These are phyloP conservation scores for Monosporascus sp. DNA, from an alignment of 2,329 filamentous ascomycete genomes.

Conservation along the genomic window DNA sequence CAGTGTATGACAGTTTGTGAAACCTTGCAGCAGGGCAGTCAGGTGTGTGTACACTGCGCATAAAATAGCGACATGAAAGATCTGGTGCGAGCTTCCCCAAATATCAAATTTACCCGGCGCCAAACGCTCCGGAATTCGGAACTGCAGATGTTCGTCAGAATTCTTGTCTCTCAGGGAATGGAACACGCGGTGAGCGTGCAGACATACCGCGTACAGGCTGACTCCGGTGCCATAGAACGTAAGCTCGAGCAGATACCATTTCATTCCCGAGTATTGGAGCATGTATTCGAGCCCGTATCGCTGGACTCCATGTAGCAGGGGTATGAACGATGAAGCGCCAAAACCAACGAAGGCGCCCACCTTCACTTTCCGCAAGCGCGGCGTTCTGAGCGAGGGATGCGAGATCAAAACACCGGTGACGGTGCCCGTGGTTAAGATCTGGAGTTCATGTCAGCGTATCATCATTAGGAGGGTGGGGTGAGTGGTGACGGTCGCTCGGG, in stretches of 20 bases:
- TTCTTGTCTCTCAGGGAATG: not conserved
- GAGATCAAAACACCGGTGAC: conserved; percentile 52
- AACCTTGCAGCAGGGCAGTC: conserved; percentile 26
- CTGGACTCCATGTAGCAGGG: conserved; percentile 53
- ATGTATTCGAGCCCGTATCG: conserved; percentile 32
- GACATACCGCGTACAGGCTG: conserved; percentile 2
- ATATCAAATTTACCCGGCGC: conserved; percentile 39
- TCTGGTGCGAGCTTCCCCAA: conserved; percentile 39
- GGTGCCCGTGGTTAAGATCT: conserved; percentile 34
- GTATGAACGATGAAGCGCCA: conserved; percentile 58
- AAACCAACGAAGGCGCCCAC: conserved; percentile 64
- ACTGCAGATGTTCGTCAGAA: conserved; percentile 20
- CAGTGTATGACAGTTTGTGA: conserved; percentile 7
- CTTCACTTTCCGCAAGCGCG: conserved; percentile 57
- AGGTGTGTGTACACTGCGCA: conserved; percentile 35
- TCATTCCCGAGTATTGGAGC: conserved; percentile 13
- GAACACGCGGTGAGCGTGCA: conserved; percentile 1
- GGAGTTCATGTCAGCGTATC: too few species aligned
- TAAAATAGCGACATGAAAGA: conserved; percentile 41
- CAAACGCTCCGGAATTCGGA: conserved; percentile 36
- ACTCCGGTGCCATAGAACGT: conserved; percentile 8
- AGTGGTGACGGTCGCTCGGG: not conserved
- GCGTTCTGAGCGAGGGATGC: conserved; percentile 54
- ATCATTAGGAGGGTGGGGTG: too few species aligned
- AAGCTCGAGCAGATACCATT: conserved; percentile 14